phyloP scores from a whole-genome alignment of 352 stramenopile species.

The Globisporangium ultimum region DNA sequence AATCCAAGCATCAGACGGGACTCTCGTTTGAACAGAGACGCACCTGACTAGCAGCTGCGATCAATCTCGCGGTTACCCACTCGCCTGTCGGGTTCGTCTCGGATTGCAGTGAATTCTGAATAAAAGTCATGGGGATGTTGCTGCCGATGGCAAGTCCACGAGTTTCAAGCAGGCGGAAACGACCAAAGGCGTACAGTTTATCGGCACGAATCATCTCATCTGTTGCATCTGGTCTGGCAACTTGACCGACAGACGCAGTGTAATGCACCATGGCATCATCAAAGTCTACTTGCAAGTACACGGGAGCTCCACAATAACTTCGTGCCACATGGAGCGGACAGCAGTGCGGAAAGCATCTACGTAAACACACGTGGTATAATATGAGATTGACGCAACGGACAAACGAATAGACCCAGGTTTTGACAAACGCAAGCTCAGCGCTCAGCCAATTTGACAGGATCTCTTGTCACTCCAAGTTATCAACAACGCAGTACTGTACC shows the following conservation, averaged over 20 bases:
- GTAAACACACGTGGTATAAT: too few species aligned
- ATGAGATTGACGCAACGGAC: too few species aligned
- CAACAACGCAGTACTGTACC: too few species aligned
- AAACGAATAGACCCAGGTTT: too few species aligned
- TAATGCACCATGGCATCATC: neutral
- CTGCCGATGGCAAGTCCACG: neutral
- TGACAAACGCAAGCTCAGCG: too few species aligned
- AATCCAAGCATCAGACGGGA: too few species aligned
- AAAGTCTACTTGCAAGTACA: conserved; percentile 4
- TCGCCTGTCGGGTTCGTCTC: neutral
- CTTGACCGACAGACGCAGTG: neutral
- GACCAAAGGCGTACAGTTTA: conserved; percentile 2
- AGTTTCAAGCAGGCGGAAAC: neutral
- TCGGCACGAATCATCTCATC: neutral
- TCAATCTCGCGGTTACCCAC: conserved; percentile 2
- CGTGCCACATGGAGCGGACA: neutral
- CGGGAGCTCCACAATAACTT: neutral
- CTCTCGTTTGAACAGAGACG: neutral
- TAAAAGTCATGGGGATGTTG: neutral
- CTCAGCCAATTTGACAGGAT: too few species aligned
- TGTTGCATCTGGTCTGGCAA: too few species aligned
- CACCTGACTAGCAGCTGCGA: conserved; percentile 4
- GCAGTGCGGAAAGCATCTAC: neutral
- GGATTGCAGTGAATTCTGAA: neutral
- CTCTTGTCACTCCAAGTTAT: too few species aligned